Percentiles rank a stretch among this genome's conserved stretches.
These are phyloP conservation scores for Proliferodiscus dingleyae DNA, from an alignment of 2,329 filamentous ascomycete genomes.

Conservation along the genomic window DNA sequence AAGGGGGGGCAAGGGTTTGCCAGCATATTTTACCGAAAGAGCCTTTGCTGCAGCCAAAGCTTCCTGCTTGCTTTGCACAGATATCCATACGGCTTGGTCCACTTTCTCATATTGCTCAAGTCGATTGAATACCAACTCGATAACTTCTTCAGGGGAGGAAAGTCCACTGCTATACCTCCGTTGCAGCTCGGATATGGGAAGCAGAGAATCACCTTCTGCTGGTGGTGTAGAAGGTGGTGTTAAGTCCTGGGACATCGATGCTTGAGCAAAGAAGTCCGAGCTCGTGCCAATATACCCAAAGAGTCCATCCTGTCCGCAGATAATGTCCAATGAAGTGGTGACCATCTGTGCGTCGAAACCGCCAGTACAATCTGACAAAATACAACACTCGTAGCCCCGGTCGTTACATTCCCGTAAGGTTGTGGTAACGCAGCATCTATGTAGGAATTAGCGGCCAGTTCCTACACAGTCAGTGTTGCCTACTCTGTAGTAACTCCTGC, in stretches of 20 bases:
- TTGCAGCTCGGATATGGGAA: slow-evolving; percentile 37
- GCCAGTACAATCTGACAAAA: slow-evolving; percentile 43
- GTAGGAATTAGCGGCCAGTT: slow-evolving; percentile 4
- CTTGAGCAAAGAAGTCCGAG: slow-evolving; percentile 34
- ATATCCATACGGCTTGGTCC: slow-evolving; percentile 49
- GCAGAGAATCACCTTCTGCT: slow-evolving; percentile 15
- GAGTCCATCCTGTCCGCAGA: slow-evolving; percentile 46
- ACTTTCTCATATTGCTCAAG: slow-evolving; percentile 44
- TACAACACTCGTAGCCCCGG: slow-evolving; percentile 56
- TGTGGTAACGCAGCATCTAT: slow-evolving; percentile 48
- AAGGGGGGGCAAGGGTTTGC: slow-evolving; percentile 44
- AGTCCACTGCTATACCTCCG: slow-evolving; percentile 40
- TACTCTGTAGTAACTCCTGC: slow-evolving; percentile 53
- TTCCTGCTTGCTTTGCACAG: slow-evolving; percentile 36
- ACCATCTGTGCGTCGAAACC: slow-evolving; percentile 45
- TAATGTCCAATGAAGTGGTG: slow-evolving; percentile 42
- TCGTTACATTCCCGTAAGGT: slow-evolving; percentile 54
- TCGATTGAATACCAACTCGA: slow-evolving; percentile 40
- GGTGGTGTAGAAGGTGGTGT: slow-evolving; percentile 24
- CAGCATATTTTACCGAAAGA: slow-evolving; percentile 36
- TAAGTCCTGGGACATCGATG: slow-evolving; percentile 19
- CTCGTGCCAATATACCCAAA: slow-evolving; percentile 44
- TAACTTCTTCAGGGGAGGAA: slow-evolving; percentile 37
- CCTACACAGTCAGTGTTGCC: slow-evolving; percentile 3
- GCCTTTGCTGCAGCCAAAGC: slow-evolving; percentile 37